Conservation (phyloP, 2,329 filamentous ascomycete genomes). For the Sarocladiaceae sp. region DNA sequence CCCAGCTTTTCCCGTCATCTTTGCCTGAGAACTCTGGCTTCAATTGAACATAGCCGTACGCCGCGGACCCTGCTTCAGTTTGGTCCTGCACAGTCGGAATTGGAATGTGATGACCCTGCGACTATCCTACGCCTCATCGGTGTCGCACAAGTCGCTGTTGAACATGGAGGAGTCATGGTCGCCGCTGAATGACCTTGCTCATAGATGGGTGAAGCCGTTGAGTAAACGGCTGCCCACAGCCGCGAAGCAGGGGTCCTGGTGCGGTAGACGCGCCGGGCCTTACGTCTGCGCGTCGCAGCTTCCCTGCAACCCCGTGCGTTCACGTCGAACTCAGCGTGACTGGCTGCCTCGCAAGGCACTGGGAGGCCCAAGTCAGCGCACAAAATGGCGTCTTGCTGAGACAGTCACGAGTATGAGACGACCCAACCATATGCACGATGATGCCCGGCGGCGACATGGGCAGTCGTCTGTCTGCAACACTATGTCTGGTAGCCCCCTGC, state of each 20-base stretch:
- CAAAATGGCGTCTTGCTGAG: not conserved
- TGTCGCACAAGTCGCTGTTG: too few relatives aligned
- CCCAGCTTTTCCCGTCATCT: not conserved
- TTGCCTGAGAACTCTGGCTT: constrained; percentile 3
- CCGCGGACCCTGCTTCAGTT: not conserved
- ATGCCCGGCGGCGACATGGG: not conserved
- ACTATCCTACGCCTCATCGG: too few relatives aligned
- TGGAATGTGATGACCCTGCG: not conserved
- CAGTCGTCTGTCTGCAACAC: constrained; percentile 5
- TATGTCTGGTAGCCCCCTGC: not conserved
- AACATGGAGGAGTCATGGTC: too few relatives aligned
- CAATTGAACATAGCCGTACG: too few relatives aligned
- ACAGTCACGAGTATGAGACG: constrained; percentile 1
- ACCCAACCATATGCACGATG: constrained; percentile 3
- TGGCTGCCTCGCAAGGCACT: not conserved
- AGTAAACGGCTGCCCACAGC: not conserved
- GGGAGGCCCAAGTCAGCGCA: not conserved
- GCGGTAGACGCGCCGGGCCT: not conserved
- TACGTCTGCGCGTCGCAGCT: not conserved
- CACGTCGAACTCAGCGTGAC: not conserved
- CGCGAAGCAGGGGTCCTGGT: constrained; percentile 1
- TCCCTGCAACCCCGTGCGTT: constrained; percentile 1
- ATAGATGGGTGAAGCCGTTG: not conserved
- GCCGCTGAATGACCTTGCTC: not conserved
- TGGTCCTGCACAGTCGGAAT: not conserved